Evolutionary conservation across 805 yeast genomes (phyloP), one percentile per base, ranked within the genome.

Genomic region (Brettanomyces anomalus): DNA sequence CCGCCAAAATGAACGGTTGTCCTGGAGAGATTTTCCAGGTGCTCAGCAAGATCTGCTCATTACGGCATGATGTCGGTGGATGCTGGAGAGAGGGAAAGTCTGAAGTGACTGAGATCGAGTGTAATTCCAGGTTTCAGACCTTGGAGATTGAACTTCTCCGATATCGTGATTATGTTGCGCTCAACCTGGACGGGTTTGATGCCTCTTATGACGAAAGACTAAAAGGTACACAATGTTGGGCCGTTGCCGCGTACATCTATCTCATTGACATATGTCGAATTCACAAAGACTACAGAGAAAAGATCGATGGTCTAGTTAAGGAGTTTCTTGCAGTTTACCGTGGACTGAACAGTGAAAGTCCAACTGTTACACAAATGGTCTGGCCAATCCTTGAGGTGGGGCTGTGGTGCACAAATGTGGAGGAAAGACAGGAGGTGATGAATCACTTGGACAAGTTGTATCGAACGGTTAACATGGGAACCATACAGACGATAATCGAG

Each of bases 211-310:
- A 58, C 13, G 60, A 64, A 41, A 56, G 76, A 36, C 48, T 76
- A 30, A 70, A 70, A 41, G 69, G 77, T 36, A 78, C 80, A 1
- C 79, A 74, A 49, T 72, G 80, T 49, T 76, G 81, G 81, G 55
- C 77, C 7, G 49, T 76, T 10, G 64, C 70, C 0, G 59, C 61
- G 0, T 46, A 60, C 35, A 51, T 64, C 7, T 61, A 62, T 39
- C 52, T 67, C 14, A 43, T 54, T 19, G 54, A 54, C 18, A 51
- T 56, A 31, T 49, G 54, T 42, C 44, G 43, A 40, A 17, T 43
- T 2, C 43, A 41, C 15, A 24, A 39, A 6, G 37, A 49, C 30
- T 17, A 35, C 19, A n/a, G 11, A 4, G 30, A 31, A 33, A 28
- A 11, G 28, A 32, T 32, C 32, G 41, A 38, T 14, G 8, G 34